These are phyloP conservation scores for Cephaloascus albidus DNA, from an alignment of 805 yeast genomes.

Conservation along the genomic window DNA sequence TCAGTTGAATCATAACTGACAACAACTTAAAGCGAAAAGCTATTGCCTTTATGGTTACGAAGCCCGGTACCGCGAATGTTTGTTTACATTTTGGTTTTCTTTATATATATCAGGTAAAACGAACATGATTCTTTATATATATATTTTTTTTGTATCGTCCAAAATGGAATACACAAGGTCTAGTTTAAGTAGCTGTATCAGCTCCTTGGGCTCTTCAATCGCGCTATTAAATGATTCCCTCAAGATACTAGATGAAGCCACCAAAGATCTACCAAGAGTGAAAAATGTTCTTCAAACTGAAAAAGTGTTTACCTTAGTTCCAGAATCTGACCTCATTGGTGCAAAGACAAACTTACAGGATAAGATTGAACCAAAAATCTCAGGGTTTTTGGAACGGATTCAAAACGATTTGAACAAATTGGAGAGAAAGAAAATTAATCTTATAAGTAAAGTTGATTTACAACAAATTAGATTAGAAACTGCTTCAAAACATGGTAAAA, in stretches of 20 bases:
- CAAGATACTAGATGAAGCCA: constrained; percentile 20
- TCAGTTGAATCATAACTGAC: too few species aligned
- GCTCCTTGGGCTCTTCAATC: constrained; percentile 22
- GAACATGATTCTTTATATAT: too few species aligned
- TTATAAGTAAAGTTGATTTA: constrained; percentile 27
- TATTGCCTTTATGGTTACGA: too few species aligned
- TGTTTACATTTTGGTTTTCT: too few species aligned
- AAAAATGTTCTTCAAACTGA: constrained; percentile 30
- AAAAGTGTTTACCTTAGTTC: constrained; percentile 40
- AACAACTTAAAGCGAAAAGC: too few species aligned
- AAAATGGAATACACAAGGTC: constrained; percentile 4
- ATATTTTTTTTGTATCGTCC: too few species aligned
- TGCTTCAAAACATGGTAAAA: constrained; percentile 8
- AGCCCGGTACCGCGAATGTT: too few species aligned
- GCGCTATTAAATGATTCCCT: constrained; percentile 22
- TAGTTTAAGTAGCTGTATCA: constrained; percentile 16
- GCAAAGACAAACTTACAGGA: constrained; percentile 26
- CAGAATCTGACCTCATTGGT: constrained; percentile 33
- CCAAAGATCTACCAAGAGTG: constrained; percentile 29
- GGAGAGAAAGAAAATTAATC: constrained; percentile 18
- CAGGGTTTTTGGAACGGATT: constrained; percentile 17
- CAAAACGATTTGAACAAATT: constrained; percentile 21
- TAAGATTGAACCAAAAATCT: constrained; percentile 33
- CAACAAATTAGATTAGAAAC: constrained; percentile 27
- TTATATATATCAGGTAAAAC: too few species aligned